phyloP scores from a whole-genome alignment of 139 green algal species.

The Coccomyxa sp. region DNA sequence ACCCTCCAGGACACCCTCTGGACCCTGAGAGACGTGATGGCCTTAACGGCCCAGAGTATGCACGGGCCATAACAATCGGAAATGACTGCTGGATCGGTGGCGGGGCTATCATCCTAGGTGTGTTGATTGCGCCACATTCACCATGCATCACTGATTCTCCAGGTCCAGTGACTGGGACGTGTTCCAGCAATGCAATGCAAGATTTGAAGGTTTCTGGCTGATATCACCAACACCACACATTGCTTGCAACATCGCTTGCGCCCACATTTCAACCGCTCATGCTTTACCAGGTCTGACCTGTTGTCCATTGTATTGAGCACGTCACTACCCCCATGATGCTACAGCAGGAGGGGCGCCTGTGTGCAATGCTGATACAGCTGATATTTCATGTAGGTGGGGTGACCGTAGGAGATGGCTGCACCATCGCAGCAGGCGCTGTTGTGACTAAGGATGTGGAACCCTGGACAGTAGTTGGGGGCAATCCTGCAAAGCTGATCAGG shows the following conservation, averaged over 20 bases:
- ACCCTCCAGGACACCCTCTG: slow-evolving; percentile 28
- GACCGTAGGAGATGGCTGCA: slow-evolving; percentile 39
- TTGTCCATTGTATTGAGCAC: too few relatives aligned
- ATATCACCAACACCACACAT: too few relatives aligned
- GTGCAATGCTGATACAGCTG: too few relatives aligned
- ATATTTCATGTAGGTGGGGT: slow-evolving; percentile 19
- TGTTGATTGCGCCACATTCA: neutral
- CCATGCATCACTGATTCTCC: neutral
- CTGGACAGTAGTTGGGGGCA: slow-evolving; percentile 54
- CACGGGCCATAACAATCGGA: slow-evolving; percentile 36
- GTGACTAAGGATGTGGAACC: slow-evolving; percentile 56
- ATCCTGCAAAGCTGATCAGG: slow-evolving; percentile 46
- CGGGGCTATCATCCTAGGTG: slow-evolving; percentile 28
- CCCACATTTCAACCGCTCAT: too few relatives aligned
- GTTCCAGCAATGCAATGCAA: too few relatives aligned
- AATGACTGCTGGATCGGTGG: slow-evolving; percentile 37
- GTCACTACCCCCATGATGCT: too few relatives aligned
- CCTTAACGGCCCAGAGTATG: slow-evolving; percentile 29
- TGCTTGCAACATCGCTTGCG: too few relatives aligned
- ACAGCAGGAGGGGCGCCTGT: too few relatives aligned
- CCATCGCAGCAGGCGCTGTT: slow-evolving; percentile 52
- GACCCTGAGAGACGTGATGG: slow-evolving; percentile 22
- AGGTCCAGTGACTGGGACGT: too few relatives aligned
- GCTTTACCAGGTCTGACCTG: too few relatives aligned
- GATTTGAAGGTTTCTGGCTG: too few relatives aligned